Evolutionary conservation across 2,329 filamentous ascomycete species (phyloP).

Genomic region (Didymellaceae sp.): DNA sequence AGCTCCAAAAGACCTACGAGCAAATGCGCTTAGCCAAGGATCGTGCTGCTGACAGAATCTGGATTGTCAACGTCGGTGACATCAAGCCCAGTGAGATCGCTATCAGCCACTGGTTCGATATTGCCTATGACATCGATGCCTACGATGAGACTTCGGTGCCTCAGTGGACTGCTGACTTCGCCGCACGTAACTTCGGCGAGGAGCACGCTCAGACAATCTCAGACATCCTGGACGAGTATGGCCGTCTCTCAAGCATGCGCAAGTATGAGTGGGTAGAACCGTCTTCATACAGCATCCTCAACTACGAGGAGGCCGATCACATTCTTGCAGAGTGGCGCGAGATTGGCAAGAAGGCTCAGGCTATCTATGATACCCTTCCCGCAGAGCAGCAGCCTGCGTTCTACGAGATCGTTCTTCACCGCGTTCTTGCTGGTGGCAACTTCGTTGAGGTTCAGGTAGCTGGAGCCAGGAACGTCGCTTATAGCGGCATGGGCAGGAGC

Average conservation of each 20-base stretch:
- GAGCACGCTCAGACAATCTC: constrained; percentile 58
- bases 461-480: constrained; percentile 47
- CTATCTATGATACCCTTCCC: constrained; percentile 62
- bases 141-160: constrained; percentile 64
- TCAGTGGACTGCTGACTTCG: constrained; percentile 64
- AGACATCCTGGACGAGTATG: constrained; percentile 62
- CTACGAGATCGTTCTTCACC: constrained; percentile 68
- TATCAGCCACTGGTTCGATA: constrained; percentile 70
- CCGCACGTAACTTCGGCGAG: constrained; percentile 63
- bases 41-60: constrained; percentile 65
- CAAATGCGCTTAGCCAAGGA: constrained; percentile 69
- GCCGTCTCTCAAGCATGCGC: constrained; percentile 62
- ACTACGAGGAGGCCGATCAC: constrained; percentile 69
- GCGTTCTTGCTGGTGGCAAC: constrained; percentile 63
- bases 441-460: constrained; percentile 58
- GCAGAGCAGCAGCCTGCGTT: constrained; percentile 62
- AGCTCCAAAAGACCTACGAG: constrained; percentile 69
- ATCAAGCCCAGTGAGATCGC: constrained; percentile 71
- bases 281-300: constrained; percentile 64
- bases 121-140: constrained; percentile 67
- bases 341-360: constrained; percentile 62
- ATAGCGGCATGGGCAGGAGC: constrained; percentile 46
- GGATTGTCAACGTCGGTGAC: constrained; percentile 72
- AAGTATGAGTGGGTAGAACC: constrained; percentile 69
- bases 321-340: constrained; percentile 63